A percentile compares a stretch with the other conserved stretches of the same genome.
phyloP scores from a whole-genome alignment of 352 stramenopile genomes.

The Phytophthora aleatoria region DNA sequence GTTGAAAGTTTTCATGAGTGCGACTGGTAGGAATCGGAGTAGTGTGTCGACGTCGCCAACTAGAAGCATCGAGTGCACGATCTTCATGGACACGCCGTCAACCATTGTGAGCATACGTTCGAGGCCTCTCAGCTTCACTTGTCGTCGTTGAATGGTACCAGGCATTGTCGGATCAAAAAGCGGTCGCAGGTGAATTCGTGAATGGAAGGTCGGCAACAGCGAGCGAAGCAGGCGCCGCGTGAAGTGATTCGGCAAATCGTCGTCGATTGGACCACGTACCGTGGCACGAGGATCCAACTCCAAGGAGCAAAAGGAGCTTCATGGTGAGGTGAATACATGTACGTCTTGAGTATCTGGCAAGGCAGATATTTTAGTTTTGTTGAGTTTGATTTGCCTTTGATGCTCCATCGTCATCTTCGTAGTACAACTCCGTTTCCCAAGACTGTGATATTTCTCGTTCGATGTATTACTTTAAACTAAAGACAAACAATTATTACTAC shows the following conservation, averaged over 20 bases:
- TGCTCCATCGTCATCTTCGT: too few species aligned
- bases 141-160: background rate
- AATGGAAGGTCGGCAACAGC: background rate
- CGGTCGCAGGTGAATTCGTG: background rate
- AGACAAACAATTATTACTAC: too few species aligned
- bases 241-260: background rate
- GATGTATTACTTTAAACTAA: too few species aligned
- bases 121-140: constrained; percentile 29
- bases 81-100: constrained; percentile 20
- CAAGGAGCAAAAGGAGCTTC: background rate
- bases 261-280: too few species aligned
- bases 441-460: too few species aligned
- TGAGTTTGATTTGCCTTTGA: too few species aligned
- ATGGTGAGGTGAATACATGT: too few species aligned
- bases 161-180: background rate
- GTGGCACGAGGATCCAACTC: background rate
- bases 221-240: background rate
- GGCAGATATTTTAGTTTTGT: too few species aligned
- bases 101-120: constrained; percentile 35
- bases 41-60: constrained; percentile 18
- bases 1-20: constrained; percentile 47
- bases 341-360: too few species aligned
- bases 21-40: constrained; percentile 21
- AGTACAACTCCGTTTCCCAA: too few species aligned
- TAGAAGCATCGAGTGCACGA: constrained; percentile 36